phyloP scores from a whole-genome alignment of 192 early-diverging fungal species.

The Linnemannia exigua region DNA sequence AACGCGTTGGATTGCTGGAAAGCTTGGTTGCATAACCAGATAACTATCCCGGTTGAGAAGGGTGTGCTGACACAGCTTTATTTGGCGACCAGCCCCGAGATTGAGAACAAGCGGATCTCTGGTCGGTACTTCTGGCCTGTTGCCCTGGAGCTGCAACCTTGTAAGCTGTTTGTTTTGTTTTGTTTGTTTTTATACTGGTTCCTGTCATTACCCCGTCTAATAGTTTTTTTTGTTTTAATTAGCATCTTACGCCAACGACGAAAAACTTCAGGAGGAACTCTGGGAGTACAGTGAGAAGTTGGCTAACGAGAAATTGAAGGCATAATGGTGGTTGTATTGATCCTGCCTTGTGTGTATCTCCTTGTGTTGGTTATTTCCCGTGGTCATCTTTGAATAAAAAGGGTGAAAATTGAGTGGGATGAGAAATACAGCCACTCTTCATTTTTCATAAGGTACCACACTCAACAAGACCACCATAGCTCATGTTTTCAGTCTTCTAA shows the following conservation, averaged over 20 bases:
- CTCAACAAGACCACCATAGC: too few species aligned
- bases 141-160: slow-evolving; percentile 15
- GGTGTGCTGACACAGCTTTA: slow-evolving; percentile 63
- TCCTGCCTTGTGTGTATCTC: too few species aligned
- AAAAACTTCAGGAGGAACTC: slow-evolving; percentile 17
- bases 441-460: too few species aligned
- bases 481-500: too few species aligned
- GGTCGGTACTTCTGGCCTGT: slow-evolving; percentile 38
- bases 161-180: not conserved
- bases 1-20: not conserved
- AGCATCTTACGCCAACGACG: slow-evolving; percentile 9
- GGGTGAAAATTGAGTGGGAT: too few species aligned
- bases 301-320: not conserved
- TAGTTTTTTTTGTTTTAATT: not conserved
- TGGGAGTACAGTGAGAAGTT: slow-evolving; percentile 39
- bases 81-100: slow-evolving; percentile 65
- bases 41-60: slow-evolving; percentile 25
- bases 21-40: not conserved
- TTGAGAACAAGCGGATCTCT: slow-evolving; percentile 52
- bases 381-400: not conserved
- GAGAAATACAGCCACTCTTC: too few species aligned
- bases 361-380: too few species aligned
- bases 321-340: not conserved
- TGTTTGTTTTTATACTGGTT: not conserved
- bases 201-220: not conserved